Base-by-base conservation (phyloP, 2,329 filamentous ascomycete genomes). In the Stemphylium vesicarium region DNA sequence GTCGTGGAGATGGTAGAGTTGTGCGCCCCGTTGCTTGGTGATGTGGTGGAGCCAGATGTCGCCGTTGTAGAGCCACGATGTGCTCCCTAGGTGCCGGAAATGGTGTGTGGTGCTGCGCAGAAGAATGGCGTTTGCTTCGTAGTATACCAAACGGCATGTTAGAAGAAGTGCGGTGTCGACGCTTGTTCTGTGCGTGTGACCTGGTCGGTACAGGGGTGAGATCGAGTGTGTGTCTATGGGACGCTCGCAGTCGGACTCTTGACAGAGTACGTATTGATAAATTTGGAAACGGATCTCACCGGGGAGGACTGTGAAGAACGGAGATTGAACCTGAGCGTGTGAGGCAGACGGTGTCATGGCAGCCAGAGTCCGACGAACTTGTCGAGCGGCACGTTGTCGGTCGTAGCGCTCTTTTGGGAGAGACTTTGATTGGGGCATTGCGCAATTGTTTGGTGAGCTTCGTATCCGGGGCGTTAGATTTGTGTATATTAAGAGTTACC, bases 91-190 rank as follows among this genome's bases (percentile, higher is more conserved):
- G 11, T 60, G 40, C 1, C 58, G 26, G 40, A 64, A 44, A 35
- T 70, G 65, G 41, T 72, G 68, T 0, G 71, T 73, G 0, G 69
- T 49, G 37, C 66, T 69, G 16, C 59, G 54, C 4, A 76, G 35
- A 2, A 76, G 75, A 2, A 79, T 70, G 3, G 69, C 52, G 4
- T 66, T 68, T 0, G 76, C 72, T 53, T 79, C 78, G 16, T 56
- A 62, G 57, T 78, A 79, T 22, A 77, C 58, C 2, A 70, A 62
- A 5, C 75, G 72, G 42, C 77, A 79, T 6, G 77, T 78, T 16
- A 58, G 66, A 0, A 79, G 69, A 13, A 79, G 65, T 4, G 61
- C 24, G 4, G 65, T 75, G 39, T 72, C 49, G 16, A 62, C 56
- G 2, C 33, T 45, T n/a, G 73, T 54, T 44, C 66, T 65, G 45